Percentiles rank a stretch among this genome's conserved stretches.
These are phyloP conservation scores for Solanum tarijense DNA, from an alignment of 257 asterid species.

Conservation along the genomic window DNA sequence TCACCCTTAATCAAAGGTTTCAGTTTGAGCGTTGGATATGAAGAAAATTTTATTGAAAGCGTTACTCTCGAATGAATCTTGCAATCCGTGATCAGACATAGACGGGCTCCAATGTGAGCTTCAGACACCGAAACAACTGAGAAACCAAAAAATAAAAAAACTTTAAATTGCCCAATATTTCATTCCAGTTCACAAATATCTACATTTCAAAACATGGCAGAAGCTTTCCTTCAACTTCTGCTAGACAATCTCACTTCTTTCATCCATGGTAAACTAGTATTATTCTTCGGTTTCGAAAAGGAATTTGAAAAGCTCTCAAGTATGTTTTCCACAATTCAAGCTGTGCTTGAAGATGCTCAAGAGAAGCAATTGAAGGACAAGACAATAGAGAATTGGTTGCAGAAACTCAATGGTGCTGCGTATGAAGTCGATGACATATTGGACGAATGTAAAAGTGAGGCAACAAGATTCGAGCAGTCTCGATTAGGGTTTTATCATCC, in stretches of 20 bases:
- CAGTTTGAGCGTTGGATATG: rapidly evolving
- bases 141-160: no score
- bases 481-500: background rate
- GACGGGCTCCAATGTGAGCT: rapidly evolving
- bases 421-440: background rate
- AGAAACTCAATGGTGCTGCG: background rate
- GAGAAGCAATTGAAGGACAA: background rate
- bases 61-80: no score
- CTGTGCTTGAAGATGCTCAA: background rate
- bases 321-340: background rate
- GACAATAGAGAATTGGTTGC: background rate
- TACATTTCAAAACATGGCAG: background rate
- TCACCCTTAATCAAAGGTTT: no score
- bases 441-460: background rate
- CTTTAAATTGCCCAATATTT: background rate
- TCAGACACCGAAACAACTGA: no score
- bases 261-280: background rate
- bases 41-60: rapidly evolving
- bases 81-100: no score
- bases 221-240: background rate
- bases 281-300: background rate
- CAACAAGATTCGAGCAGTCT: background rate
- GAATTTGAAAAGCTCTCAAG: background rate
- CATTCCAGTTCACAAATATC: background rate
- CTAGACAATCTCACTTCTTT: background rate